Evolutionary conservation across 2,329 filamentous ascomycete genomes (phyloP), one percentile per base, ranked within the genome.

Genomic region (Coleophoma crateriformis): DNA sequence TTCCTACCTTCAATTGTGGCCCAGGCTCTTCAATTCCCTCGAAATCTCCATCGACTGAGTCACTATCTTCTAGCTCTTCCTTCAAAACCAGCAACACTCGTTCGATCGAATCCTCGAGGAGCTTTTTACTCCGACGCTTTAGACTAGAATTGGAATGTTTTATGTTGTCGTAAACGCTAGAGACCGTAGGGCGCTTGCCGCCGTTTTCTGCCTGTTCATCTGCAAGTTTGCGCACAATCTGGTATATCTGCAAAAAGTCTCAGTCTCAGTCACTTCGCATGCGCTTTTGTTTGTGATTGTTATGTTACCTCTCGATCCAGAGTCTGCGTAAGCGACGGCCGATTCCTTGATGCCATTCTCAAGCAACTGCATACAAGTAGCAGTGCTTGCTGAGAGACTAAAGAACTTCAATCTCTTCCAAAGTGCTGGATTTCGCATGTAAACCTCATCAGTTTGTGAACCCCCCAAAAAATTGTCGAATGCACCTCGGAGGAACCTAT

Each of bases 121-220:
- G 75, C 53, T 84, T 85, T 67, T 94, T 95, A 37, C 89, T 90
- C 57, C 87, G 83, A 19, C 94, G 77, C 54, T 88, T 89, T 19
- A 97, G 70, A 58, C 87, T 90, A 0, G 90, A 95, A 65, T 96
- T 96, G 13, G 90, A 96, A 46, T 75, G 72, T 59, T 90, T 88
- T 54, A 97, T 90, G 51, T 80, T 81, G 37, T 90, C 85, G 64
- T 94, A 96, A 1, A 95, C 78, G 2, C 72, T 68, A 2, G 76
- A 68, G 3, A 85, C 72, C 1, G 80, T 83, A 7, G 87, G 70
- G 47, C 72, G 75, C 7, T 74, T 69, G 10, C 51, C 46, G 15
- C 66, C 67, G 49, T 72, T 73, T 44, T 75, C 75, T n/a, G 76
- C 70, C 46, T 80, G 78, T 46, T 85, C 80, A 52, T 89, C 85